Percentiles rank a stretch among this genome's conserved stretches.
Evolutionary conservation across 768 basidiomycete genomes (phyloP).

Genomic region (Lentinula detonsa): DNA sequence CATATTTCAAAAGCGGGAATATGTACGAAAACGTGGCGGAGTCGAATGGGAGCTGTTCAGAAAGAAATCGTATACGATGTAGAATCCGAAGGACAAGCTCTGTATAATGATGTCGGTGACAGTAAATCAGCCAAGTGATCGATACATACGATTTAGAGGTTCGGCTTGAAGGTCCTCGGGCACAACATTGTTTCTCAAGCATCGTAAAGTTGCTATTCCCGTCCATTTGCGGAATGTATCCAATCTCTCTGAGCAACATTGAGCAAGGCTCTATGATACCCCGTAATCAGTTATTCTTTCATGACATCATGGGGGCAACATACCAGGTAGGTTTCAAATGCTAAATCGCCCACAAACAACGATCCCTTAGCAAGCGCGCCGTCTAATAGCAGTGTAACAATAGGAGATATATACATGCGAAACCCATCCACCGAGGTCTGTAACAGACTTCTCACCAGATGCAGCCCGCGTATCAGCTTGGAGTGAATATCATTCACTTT

Average conservation of each 20-base stretch:
- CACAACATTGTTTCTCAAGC: constrained; percentile 56
- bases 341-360: constrained; percentile 52
- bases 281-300: not conserved
- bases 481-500: constrained; percentile 50
- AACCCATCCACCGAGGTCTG: constrained; percentile 43
- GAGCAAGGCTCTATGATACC: constrained; percentile 51
- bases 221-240: constrained; percentile 65
- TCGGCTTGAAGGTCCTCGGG: constrained; percentile 73
- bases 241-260: constrained; percentile 70
- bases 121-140: not conserved
- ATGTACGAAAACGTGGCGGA: constrained; percentile 80
- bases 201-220: constrained; percentile 79
- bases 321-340: constrained; percentile 79
- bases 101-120: constrained; percentile 20
- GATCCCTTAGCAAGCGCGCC: constrained; percentile 58
- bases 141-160: constrained; percentile 49
- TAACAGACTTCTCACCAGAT: constrained; percentile 62
- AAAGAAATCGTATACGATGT: constrained; percentile 73
- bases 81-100: constrained; percentile 80
- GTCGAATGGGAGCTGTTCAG: constrained; percentile 80
- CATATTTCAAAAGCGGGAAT: constrained; percentile 66
- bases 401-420: constrained; percentile 44
- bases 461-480: constrained; percentile 59
- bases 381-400: constrained; percentile 57
- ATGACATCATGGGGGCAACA: constrained; percentile 16